Evolutionary conservation across 2,329 filamentous ascomycete species (phyloP), one percentile per base, ranked within the genome.

Genomic region (Botryotinia calthae): DNA sequence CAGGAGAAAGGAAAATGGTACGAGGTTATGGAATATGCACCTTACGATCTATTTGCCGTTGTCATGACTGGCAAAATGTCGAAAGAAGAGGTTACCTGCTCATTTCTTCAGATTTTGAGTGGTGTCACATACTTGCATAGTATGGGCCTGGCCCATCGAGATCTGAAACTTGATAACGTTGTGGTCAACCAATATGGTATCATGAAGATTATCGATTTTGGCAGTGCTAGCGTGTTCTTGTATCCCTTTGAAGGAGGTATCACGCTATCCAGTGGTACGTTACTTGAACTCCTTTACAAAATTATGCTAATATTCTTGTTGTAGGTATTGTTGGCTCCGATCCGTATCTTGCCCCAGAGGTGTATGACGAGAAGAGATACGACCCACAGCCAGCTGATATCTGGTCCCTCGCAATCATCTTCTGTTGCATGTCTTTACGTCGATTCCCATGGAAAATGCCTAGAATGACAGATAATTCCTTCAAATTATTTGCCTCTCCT

Each of bases 201-300:
- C 78, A 97, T 99, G 94, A 99, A 99, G 83, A 93, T 99, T 76
- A 99, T 99, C 79, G 96, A 99, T 82, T 99, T 99, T 83, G 96
- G 96, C 40, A 98, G 95, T 83, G 95, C 96, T 0, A 95, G 96
- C 77, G 95, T 99, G 58, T 99, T 97, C 84, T 91, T 93, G 79
- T 99, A 99, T 85, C 96, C 96, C 0, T 98, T 99, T 80, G 96
- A 99, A 83, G 94, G 91, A 76, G 93, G 93, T 70, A 89, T 95
- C 73, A 93, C 96, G 22, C 85, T 91, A 62, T 93, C 94, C 54
- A 91, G 89, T 81, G 94, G 94, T 96, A 84, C 83, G 91, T 83
- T n/a, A 62, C 2, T 18, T 25, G 31, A 56, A 28, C 40, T 2
- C 22, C 61, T 5, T 48, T 34, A 4, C 25, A 16, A 31, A 54